A percentile compares a stretch with the other conserved stretches of the same genome.
Evolutionary conservation across 305 asterid species (phyloP).

Genomic region (Plantago coronopus): DNA sequence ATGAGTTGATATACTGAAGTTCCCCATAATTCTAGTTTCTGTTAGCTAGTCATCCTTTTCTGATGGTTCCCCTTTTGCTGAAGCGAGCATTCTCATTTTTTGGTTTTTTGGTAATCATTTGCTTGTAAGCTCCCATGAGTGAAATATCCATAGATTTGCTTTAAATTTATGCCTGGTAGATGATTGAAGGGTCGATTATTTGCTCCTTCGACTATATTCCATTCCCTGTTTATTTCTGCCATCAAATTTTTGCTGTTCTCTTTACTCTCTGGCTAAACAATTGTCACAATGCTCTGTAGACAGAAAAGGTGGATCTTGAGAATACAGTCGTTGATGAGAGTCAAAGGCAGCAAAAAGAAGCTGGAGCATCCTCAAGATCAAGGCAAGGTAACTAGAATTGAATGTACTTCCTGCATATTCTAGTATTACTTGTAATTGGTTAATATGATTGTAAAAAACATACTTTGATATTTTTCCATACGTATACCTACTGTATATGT

Average conservation of each 20-base stretch:
- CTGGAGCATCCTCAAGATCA: constrained; percentile 59
- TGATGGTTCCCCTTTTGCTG: too few relatives aligned
- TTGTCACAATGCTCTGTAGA: constrained; percentile 46
- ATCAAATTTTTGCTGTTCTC: constrained; percentile 13
- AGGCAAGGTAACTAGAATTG: constrained; percentile 73
- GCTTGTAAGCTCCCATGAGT: too few relatives aligned
- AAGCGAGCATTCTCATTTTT: too few relatives aligned
- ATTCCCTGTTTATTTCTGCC: background rate
- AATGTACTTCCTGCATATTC: constrained; percentile 26
- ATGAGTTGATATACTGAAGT: too few relatives aligned
- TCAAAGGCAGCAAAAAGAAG: constrained; percentile 74
- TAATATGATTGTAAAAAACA: constrained; percentile 13
- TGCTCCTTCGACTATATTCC: background rate
- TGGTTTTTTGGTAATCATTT: too few relatives aligned
- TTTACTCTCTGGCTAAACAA: constrained; percentile 27
- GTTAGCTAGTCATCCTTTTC: too few relatives aligned
- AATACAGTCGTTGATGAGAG: constrained; percentile 96
- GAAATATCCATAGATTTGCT: too few relatives aligned
- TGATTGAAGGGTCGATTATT: background rate
- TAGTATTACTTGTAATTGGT: background rate
- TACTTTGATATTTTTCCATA: constrained; percentile 8
- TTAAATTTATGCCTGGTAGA: too few relatives aligned
- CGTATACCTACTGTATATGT: background rate
- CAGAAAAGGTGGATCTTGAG: constrained; percentile 97
- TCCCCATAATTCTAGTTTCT: too few relatives aligned